Evolutionary conservation across 805 yeast genomes (phyloP), one percentile per base, ranked within the genome.

Genomic region (Zygosaccharomyces gambellarensis): DNA sequence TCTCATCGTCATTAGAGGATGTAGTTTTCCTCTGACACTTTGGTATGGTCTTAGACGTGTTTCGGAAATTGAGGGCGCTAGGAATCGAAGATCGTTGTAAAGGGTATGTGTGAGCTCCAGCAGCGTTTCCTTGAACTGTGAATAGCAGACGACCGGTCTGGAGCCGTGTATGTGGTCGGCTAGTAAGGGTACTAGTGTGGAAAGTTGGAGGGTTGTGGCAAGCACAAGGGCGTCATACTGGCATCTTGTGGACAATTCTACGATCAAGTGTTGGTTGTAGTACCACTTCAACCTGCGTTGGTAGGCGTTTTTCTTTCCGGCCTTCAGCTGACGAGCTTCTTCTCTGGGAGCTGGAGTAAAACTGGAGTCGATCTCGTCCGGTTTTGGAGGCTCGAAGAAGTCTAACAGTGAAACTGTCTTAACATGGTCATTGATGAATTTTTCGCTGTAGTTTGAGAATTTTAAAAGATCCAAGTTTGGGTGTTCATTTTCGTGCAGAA

Each of bases 401-500:
- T 94, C 96, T 47, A 92, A 73, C 70, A 90, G 74, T 53, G 85
- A 87, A 8, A 90, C 75, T 1, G 87, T 77, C 60, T 82, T 79
- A 45, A 90, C 78, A 76, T 85, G 80, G 22, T 71, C 65, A 27
- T 73, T 69, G 29, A 79, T 71, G 41, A 74, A 64, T 25, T 75
- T 78, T 28, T 78, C 81, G 1, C 86, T 62, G 62, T 77, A 81
- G 62, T 86, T 84, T 43, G 89, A 76, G 60, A 80, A 81, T 53
- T 80, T 78, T 49, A 92, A 69, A 0, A 87, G 79, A 51, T 85
- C 85, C 25, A 83, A 70, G 62, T 90, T 90, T 2, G 96, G 83
- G 63, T 92, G 97, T 66, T 94, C 99, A 67, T 89, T 89, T 63
- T 94, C 99, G 68, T 94, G 97, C 1, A 83, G 73, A 19, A 88